These are phyloP conservation scores for Coix lacrymajobi DNA, from an alignment of 176 grass and related monocot genomes.

Conservation along the genomic window DNA sequence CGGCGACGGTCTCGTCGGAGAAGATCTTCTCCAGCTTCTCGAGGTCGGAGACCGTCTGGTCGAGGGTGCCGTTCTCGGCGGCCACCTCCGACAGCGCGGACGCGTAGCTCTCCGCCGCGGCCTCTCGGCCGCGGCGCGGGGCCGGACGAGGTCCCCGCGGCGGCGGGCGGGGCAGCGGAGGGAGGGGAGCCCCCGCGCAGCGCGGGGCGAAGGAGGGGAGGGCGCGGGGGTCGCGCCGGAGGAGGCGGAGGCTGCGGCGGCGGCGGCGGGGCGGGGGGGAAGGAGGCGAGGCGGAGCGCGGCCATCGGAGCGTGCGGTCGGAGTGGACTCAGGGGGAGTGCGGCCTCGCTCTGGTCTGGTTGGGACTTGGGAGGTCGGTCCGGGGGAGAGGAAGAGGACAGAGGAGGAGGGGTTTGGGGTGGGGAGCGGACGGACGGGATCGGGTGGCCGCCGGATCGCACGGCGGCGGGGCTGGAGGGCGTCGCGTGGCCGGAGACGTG, in stretches of 20 bases:
- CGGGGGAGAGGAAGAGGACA: neutral
- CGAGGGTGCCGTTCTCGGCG: constrained; percentile 45
- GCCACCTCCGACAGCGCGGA: constrained; percentile 63
- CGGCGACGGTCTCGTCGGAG: constrained; percentile 48
- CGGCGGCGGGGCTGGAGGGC: neutral
- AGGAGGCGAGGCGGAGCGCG: constrained; percentile 43
- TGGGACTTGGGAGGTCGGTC: neutral
- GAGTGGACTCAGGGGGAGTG: neutral
- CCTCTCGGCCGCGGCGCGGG: constrained; percentile 11
- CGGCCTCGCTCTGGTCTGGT: constrained; percentile 21
- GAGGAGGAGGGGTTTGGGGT: constrained; percentile 11
- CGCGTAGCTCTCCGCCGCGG: constrained; percentile 57
- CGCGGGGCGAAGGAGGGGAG: constrained; percentile 22
- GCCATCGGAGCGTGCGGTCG: constrained; percentile 34
- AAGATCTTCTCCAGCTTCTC: constrained; percentile 75
- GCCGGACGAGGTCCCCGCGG: constrained; percentile 34
- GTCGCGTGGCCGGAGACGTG: constrained; percentile 22
- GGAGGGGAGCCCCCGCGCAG: constrained; percentile 24
- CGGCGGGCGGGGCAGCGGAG: constrained; percentile 42
- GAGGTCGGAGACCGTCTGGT: constrained; percentile 52
- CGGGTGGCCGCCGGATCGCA: neutral
- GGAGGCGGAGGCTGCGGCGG: constrained; percentile 16
- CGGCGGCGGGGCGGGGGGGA: constrained; percentile 37
- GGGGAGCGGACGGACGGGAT: constrained; percentile 7
- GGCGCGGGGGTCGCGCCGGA: neutral